Evolutionary conservation across 1,284 basidiomycete genomes (phyloP), one percentile per base, ranked within the genome.

Genomic region (Cutaneotrichosporon sp.): DNA sequence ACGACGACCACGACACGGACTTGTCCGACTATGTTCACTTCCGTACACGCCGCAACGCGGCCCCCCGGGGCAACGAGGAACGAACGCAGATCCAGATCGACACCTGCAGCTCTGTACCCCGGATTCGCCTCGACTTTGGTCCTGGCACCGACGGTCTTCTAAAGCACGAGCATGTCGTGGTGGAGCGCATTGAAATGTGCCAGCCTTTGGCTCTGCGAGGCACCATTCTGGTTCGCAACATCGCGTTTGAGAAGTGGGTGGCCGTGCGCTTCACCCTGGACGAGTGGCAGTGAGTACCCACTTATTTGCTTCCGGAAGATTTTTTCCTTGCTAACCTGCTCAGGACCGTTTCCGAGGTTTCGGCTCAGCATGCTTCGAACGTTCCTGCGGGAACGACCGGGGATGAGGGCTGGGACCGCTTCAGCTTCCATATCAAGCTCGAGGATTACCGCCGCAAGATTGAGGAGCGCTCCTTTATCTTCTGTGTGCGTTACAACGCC

Each of bases 401-500:
- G 7, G 71, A 73, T 51, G 67, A 75, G 56, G 72, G 73, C 10
- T 77, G 76, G 76, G 77, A 78, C 58, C 65, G 76, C 32, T 78
- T 79, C 70, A 65, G 67, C 49, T 78, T 78, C 60, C 61, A 67
- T 5, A 83, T 92, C 66, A 82, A 81, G 48, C 79, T 93, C 27
- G 85, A 87, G 59, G 87, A 89, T 62, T 85, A 88, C 65, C 81
- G 82, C 46, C 76, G 79, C 38, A 81, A 80, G 55, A 76, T 92
- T n/a, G 77, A 80, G 32, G 80, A 82, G 8, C 79, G 85, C 31
- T 81, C 80, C 12, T 71, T 91, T 41, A 82, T 79, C 72, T 76
- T 89, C 19, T 88, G 83, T 27, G 80, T 80, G 4, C 77, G 84
- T 27, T 90, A 80, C 70, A 76, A 74, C 1, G 63, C 76, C 31